These are phyloP conservation scores for Cladophialophora exuberans DNA, from an alignment of 2,329 filamentous ascomycete genomes.

Conservation along the genomic window DNA sequence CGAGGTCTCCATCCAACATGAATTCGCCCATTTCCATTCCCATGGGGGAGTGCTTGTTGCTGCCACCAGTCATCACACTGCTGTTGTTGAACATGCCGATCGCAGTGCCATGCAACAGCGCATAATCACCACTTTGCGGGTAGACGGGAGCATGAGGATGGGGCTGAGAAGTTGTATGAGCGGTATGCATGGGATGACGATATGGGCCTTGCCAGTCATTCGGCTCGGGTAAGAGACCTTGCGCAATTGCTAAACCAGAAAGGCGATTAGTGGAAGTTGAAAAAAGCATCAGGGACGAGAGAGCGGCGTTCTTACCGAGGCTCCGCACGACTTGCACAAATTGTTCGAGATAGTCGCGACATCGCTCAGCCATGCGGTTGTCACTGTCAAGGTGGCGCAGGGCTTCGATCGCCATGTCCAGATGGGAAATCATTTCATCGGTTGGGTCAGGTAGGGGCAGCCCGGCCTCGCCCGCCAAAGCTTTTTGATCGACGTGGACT, in stretches of 20 bases:
- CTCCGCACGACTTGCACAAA: conserved; percentile 18
- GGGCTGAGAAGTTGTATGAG: neutral
- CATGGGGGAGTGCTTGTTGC: conserved; percentile 33
- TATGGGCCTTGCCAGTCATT: conserved; percentile 13
- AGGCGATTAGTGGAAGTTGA: neutral
- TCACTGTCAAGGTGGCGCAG: conserved; percentile 15
- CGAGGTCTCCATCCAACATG: conserved; percentile 41
- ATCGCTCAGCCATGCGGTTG: conserved; percentile 19
- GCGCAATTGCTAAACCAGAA: conserved; percentile 12
- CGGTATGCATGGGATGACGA: neutral
- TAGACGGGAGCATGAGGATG: neutral
- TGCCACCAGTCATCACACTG: neutral
- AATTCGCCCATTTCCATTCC: conserved; percentile 44
- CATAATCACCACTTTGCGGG: neutral
- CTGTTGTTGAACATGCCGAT: neutral
- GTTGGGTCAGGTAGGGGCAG: conserved; percentile 8
- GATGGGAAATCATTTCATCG: conserved; percentile 10
- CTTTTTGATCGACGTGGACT: conserved; percentile 7
- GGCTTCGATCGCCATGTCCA: conserved; percentile 18
- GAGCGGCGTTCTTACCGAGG: conserved; percentile 3
- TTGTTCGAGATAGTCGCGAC: conserved; percentile 20
- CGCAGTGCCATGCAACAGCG: neutral
- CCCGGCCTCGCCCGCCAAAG: neutral
- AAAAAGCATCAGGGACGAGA: neutral
- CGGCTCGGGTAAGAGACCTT: conserved; percentile 14